These are phyloP conservation scores for Malus hybrid DNA, from an alignment of 331 rosid species.

Conservation along the genomic window DNA sequence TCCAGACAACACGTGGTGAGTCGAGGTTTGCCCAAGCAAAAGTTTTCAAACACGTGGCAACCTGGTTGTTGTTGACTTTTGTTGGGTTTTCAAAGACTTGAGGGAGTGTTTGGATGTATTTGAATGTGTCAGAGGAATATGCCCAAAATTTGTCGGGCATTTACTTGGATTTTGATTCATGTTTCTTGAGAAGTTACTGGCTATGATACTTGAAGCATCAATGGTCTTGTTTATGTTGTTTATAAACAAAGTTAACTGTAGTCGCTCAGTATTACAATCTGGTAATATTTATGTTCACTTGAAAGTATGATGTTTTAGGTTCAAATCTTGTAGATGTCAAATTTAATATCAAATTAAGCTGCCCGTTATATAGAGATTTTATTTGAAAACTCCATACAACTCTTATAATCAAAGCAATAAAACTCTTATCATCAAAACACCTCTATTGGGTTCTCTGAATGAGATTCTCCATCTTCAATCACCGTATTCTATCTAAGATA, in stretches of 20 bases:
- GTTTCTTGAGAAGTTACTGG: not conserved
- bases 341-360: rapidly evolving
- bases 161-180: not conserved
- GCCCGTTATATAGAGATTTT: rapidly evolving
- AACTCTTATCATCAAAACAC: not conserved
- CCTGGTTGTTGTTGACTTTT: not conserved
- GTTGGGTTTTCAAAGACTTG: not conserved
- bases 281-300: rapidly evolving
- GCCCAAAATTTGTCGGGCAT: not conserved
- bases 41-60: conserved; percentile 11
- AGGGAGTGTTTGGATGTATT: conserved; percentile 2
- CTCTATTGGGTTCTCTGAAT: not conserved
- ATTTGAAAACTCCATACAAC: not conserved
- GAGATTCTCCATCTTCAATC: not conserved
- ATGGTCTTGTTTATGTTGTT: not conserved
- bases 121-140: not conserved
- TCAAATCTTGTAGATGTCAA: rapidly evolving
- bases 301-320: rapidly evolving
- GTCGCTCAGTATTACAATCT: rapidly evolving
- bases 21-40: not conserved
- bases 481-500: not conserved
- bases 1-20: not conserved
- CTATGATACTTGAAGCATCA: not conserved
- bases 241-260: not conserved
- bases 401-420: not conserved